phyloP scores from a whole-genome alignment of 768 basidiomycete species.

The Grammothele lineata region DNA sequence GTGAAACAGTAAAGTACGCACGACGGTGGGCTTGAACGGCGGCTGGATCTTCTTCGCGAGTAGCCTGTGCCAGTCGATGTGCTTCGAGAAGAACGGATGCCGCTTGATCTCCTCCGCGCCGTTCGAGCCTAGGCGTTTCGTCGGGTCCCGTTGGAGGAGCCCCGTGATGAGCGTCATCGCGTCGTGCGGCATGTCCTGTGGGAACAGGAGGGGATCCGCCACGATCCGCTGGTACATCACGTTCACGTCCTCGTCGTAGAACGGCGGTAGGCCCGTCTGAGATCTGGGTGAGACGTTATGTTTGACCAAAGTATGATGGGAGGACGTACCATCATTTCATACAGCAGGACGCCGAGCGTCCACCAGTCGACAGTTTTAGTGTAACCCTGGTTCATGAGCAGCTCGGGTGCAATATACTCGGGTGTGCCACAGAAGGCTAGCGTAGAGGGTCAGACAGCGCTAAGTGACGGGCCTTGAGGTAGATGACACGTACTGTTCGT shows the following conservation, averaged over 20 bases:
- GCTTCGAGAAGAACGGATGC: constrained; percentile 92
- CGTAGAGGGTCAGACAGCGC: constrained; percentile 5
- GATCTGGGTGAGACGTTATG: not conserved
- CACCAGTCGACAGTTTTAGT: constrained; percentile 99
- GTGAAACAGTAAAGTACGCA: constrained; percentile 35
- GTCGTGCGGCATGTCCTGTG: constrained; percentile 81
- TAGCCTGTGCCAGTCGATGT: constrained; percentile 90
- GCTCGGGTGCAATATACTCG: constrained; percentile 97
- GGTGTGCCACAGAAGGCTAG: constrained; percentile 97
- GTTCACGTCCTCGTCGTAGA: constrained; percentile 99
- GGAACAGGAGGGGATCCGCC: constrained; percentile 89
- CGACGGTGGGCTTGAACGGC: constrained; percentile 95
- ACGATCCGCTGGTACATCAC: constrained; percentile 97
- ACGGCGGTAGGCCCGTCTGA: constrained; percentile 93
- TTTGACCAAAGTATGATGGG: too few species aligned
- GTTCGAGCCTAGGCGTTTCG: constrained; percentile 81
- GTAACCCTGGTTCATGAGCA: constrained; percentile 94
- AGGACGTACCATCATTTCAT: constrained; percentile 84
- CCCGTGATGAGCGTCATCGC: constrained; percentile 87
- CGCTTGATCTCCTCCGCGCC: constrained; percentile 96
- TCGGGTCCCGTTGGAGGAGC: constrained; percentile 84
- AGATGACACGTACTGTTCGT: constrained; percentile 75
- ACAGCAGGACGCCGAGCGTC: constrained; percentile 94
- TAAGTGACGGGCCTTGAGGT: too few species aligned
- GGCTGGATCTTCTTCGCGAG: constrained; percentile 95